Evolutionary conservation across 345 rosid species (phyloP).

Genomic region (Linum trigynum): DNA sequence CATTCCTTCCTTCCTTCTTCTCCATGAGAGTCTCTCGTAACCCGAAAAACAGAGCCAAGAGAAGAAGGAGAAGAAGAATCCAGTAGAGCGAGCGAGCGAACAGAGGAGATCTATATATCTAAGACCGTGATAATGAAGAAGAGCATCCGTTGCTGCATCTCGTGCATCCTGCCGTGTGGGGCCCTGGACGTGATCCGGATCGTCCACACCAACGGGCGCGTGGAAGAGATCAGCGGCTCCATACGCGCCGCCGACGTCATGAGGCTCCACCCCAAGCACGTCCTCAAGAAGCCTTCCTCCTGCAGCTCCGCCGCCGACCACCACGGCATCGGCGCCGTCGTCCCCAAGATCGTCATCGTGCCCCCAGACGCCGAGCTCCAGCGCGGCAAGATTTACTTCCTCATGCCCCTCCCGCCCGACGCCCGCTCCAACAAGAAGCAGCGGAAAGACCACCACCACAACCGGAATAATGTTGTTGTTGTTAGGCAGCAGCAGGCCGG

Average conservation of each 20-base stretch:
- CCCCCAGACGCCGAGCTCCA: slow-evolving; percentile 91
- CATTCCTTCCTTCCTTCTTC: slow-evolving; percentile 1
- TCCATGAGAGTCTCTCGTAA: slow-evolving; percentile 9
- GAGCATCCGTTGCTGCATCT: slow-evolving; percentile 85
- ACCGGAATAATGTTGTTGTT: slow-evolving; percentile 10
- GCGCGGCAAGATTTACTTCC: slow-evolving; percentile 92
- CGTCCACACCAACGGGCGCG: slow-evolving; percentile 81
- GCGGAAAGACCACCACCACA: slow-evolving; percentile 5
- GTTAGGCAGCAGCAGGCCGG: too few relatives aligned
- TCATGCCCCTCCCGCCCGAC: slow-evolving; percentile 49
- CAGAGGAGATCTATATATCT: background rate
- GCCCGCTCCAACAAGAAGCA: slow-evolving; percentile 22
- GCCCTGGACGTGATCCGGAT: slow-evolving; percentile 88
- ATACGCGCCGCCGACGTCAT: slow-evolving; percentile 73
- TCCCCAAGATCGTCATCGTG: slow-evolving; percentile 67
- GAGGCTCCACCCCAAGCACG: slow-evolving; percentile 75
- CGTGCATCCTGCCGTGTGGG: slow-evolving; percentile 98
- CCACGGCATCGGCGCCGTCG: slow-evolving; percentile 44
- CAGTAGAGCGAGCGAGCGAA: background rate
- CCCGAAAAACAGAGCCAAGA: background rate
- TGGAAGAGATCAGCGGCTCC: slow-evolving; percentile 83
- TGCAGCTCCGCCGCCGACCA: slow-evolving; percentile 24
- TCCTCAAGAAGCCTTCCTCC: slow-evolving; percentile 65
- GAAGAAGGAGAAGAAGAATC: slow-evolving; percentile 6
- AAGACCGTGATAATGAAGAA: slow-evolving; percentile 55